phyloP scores from a whole-genome alignment of 2,329 filamentous ascomycete species.

The Phaeomoniella chlamydospora region DNA sequence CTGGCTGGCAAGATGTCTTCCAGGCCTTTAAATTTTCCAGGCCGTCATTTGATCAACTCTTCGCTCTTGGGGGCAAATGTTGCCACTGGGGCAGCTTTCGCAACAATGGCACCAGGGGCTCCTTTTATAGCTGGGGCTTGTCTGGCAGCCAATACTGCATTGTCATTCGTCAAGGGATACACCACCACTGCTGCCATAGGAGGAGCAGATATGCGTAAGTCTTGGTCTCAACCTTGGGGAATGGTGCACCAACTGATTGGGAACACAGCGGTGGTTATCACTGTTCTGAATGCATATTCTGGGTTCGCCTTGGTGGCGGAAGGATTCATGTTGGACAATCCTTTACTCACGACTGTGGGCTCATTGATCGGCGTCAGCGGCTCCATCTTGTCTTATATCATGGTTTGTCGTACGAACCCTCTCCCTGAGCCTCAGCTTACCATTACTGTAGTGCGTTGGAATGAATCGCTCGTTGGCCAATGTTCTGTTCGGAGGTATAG shows the following conservation, averaged over 20 bases:
- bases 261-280: conserved; percentile 60
- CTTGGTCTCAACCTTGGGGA: neutral
- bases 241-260: conserved; percentile 10
- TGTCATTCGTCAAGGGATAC: conserved; percentile 76
- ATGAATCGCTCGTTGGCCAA: conserved; percentile 90
- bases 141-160: conserved; percentile 56
- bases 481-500: conserved; percentile 73
- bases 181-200: conserved; percentile 82
- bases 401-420: conserved; percentile 23
- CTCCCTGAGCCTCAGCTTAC: too few relatives aligned
- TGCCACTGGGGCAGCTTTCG: conserved; percentile 71
- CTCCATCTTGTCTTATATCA: conserved; percentile 76
- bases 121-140: conserved; percentile 67
- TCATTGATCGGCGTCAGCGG: conserved; percentile 79
- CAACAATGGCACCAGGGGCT: conserved; percentile 67
- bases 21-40: conserved; percentile 56
- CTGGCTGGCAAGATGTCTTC: conserved; percentile 73
- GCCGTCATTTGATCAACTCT: conserved; percentile 61
- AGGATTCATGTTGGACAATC: conserved; percentile 82
- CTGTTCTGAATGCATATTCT: conserved; percentile 79
- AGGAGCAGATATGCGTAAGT: conserved; percentile 72
- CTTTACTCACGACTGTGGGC: conserved; percentile 70
- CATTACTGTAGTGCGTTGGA: conserved; percentile 51
- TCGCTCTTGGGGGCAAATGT: conserved; percentile 61
- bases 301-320: conserved; percentile 83